Percentiles rank a stretch among this genome's conserved stretches.
Conservation (phyloP, 768 basidiomycete genomes). For the Rhizopogon sp. region DNA sequence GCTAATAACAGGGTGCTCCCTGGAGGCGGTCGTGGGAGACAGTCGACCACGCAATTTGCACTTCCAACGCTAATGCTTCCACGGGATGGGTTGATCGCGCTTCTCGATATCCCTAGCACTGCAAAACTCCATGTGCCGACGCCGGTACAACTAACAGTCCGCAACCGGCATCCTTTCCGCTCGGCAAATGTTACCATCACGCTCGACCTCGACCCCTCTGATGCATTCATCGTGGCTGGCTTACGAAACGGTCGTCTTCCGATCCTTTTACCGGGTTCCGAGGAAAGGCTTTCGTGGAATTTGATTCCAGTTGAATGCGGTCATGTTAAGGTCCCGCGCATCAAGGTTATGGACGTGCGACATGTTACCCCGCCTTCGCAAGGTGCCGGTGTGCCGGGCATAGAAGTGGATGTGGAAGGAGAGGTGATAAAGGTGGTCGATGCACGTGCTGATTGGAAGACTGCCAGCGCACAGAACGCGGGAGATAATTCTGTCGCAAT, state of each 20-base stretch:
- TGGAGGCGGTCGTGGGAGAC: constrained; percentile 38
- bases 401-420: constrained; percentile 34
- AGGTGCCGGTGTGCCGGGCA: constrained; percentile 16
- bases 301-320: constrained; percentile 76
- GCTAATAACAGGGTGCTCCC: constrained; percentile 36
- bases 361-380: constrained; percentile 27
- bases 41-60: constrained; percentile 44
- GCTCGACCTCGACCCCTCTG: constrained; percentile 62
- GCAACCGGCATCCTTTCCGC: constrained; percentile 59
- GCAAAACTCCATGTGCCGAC: constrained; percentile 62
- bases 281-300: constrained; percentile 62
- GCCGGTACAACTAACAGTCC: constrained; percentile 49
- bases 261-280: constrained; percentile 67
- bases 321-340: constrained; percentile 51
- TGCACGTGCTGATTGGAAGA: constrained; percentile 36
- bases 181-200: constrained; percentile 69
- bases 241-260: constrained; percentile 62
- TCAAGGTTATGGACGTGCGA: constrained; percentile 55
- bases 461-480: constrained; percentile 7
- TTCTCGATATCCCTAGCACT: constrained; percentile 56
- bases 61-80: constrained; percentile 65
- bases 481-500: constrained; percentile 6
- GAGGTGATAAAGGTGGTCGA: constrained; percentile 52
- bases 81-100: constrained; percentile 57
- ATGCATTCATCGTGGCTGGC: constrained; percentile 82